These are phyloP conservation scores for Mycena galopus DNA, from an alignment of 768 basidiomycete genomes.

Conservation along the genomic window DNA sequence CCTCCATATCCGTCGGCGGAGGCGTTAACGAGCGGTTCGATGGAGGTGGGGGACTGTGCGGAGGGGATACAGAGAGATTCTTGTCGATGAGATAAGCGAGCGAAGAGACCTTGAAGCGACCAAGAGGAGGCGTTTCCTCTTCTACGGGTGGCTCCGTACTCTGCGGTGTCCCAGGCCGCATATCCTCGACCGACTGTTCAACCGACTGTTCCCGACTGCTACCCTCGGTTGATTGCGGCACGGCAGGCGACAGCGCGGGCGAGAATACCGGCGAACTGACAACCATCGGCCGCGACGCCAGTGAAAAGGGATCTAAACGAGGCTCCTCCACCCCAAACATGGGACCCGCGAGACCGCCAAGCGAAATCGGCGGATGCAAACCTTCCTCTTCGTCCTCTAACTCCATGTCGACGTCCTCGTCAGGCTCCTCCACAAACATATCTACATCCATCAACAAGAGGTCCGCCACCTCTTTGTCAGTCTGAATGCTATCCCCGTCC, in stretches of 20 bases:
- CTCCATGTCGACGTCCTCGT: slow-evolving; percentile 37
- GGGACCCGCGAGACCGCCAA: slow-evolving; percentile 24
- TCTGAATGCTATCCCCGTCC: slow-evolving; percentile 27
- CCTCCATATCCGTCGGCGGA: slow-evolving; percentile 16
- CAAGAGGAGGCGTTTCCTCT: slow-evolving; percentile 32
- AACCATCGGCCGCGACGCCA: slow-evolving; percentile 15
- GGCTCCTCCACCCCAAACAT: slow-evolving; percentile 27
- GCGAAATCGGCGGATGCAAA: slow-evolving; percentile 20
- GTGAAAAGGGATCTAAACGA: slow-evolving; percentile 19
- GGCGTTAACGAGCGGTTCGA: slow-evolving; percentile 10
- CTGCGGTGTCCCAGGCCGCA: slow-evolving; percentile 6
- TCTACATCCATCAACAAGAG: slow-evolving; percentile 34
- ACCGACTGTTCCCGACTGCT: slow-evolving; percentile 31
- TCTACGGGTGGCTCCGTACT: not conserved
- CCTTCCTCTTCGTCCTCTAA: slow-evolving; percentile 33
- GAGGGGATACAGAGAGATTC: slow-evolving; percentile 31
- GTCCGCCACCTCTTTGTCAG: slow-evolving; percentile 33
- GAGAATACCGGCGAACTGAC: slow-evolving; percentile 29
- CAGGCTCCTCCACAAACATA: slow-evolving; percentile 23
- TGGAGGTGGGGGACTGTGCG: slow-evolving; percentile 14
- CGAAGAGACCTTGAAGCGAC: slow-evolving; percentile 31
- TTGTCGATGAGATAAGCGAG: slow-evolving; percentile 35
- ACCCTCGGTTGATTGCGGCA: slow-evolving; percentile 16
- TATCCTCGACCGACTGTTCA: slow-evolving; percentile 23
- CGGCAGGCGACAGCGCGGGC: slow-evolving; percentile 27